These are phyloP conservation scores for Lepidium sativum DNA, from an alignment of 345 rosid genomes.

Conservation along the genomic window DNA sequence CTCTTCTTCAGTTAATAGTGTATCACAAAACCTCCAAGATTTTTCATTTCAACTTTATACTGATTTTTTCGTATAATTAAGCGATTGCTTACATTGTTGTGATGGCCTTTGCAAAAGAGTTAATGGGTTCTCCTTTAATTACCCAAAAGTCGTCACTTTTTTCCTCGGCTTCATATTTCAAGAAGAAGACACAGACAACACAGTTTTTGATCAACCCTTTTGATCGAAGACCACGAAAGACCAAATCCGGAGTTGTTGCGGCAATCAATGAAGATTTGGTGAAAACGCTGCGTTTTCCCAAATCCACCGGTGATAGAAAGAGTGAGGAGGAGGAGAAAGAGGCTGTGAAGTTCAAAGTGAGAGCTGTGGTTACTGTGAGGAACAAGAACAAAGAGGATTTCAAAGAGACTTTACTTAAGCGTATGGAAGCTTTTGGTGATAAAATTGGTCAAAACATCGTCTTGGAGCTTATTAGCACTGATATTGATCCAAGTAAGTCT, in stretches of 20 bases:
- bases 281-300: conserved; percentile 24
- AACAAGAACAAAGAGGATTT: conserved; percentile 75
- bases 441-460: conserved; percentile 69
- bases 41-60: background rate
- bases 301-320: background rate
- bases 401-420: conserved; percentile 58
- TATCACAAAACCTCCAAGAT: background rate
- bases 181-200: background rate
- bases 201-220: background rate
- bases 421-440: conserved; percentile 58
- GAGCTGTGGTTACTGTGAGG: conserved; percentile 65
- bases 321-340: conserved; percentile 26
- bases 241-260: conserved; percentile 23
- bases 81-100: background rate
- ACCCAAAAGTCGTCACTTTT: conserved; percentile 25
- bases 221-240: conserved; percentile 1
- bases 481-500: conserved; percentile 86
- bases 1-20: background rate
- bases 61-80: background rate
- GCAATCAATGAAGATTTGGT: conserved; percentile 66
- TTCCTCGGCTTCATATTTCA: conserved; percentile 14
- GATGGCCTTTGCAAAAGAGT: conserved; percentile 64
- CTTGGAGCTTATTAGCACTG: conserved; percentile 71
- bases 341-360: conserved; percentile 52
- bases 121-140: conserved; percentile 40